A percentile compares a stretch with the other conserved stretches of the same genome.
Evolutionary conservation across 192 early-diverging fungal genomes (phyloP).

Genomic region (Coemansia sp.): DNA sequence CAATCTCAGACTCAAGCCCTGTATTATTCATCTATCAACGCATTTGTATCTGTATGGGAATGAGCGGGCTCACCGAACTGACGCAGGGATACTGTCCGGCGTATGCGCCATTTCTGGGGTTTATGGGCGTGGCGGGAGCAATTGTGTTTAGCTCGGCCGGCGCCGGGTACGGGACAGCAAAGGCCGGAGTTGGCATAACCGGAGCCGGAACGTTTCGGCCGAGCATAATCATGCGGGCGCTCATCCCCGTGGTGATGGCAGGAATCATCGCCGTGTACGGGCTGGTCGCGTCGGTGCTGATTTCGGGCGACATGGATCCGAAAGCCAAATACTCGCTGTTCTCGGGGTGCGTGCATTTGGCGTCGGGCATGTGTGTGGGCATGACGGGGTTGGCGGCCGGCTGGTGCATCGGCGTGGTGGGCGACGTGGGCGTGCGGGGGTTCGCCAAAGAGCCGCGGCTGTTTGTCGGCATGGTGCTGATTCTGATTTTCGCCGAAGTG

Average conservation of each 20-base stretch:
- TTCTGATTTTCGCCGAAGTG: slow-evolving; percentile 99
- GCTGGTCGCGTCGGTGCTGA: slow-evolving; percentile 91
- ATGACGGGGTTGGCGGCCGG: slow-evolving; percentile 91
- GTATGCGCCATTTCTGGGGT: slow-evolving; percentile 60
- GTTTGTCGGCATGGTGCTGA: slow-evolving; percentile 92
- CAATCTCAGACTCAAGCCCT: neutral
- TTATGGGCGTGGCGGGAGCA: slow-evolving; percentile 56
- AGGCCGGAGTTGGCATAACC: slow-evolving; percentile 94
- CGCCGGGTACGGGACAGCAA: slow-evolving; percentile 97
- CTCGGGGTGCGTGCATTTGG: slow-evolving; percentile 85
- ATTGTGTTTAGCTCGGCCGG: slow-evolving; percentile 84
- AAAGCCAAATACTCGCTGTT: slow-evolving; percentile 52
- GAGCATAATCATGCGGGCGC: slow-evolving; percentile 82
- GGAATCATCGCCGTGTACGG: slow-evolving; percentile 99
- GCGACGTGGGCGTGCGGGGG: slow-evolving; percentile 91
- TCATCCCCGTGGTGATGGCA: slow-evolving; percentile 98
- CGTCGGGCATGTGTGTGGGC: slow-evolving; percentile 89
- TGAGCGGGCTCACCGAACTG: slow-evolving; percentile 32
- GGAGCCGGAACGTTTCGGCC: slow-evolving; percentile 93
- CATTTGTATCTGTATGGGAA: slow-evolving; percentile 12
- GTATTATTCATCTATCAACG: slow-evolving; percentile 1
- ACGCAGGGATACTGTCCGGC: slow-evolving; percentile 53
- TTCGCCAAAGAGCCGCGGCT: slow-evolving; percentile 87
- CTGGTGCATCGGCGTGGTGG: slow-evolving; percentile 94
- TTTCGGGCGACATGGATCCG: slow-evolving; percentile 64